These are phyloP conservation scores for Aegle marmelos DNA, from an alignment of 345 rosid species.

Conservation along the genomic window DNA sequence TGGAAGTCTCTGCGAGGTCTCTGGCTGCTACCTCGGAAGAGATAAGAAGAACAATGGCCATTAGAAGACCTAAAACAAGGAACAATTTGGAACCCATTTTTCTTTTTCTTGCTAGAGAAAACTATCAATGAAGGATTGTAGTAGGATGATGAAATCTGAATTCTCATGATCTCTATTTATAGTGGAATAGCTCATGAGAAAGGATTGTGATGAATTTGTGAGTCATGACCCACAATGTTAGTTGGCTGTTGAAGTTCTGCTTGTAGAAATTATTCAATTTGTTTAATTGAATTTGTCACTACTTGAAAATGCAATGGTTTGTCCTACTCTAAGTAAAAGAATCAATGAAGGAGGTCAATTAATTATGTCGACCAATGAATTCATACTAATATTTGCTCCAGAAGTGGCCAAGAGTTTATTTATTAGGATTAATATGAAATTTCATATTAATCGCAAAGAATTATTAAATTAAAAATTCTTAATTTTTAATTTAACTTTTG, in stretches of 20 bases:
- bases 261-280: background rate
- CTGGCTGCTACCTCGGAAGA: slow-evolving; percentile 26
- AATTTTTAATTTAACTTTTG: no score
- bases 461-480: no score
- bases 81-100: slow-evolving; percentile 15
- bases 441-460: no score
- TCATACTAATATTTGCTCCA: background rate
- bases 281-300: background rate
- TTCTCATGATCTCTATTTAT: background rate
- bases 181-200: background rate
- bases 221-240: background rate
- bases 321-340: background rate
- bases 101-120: background rate
- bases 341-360: background rate
- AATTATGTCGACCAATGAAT: background rate
- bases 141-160: background rate
- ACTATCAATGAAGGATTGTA: background rate
- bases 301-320: background rate
- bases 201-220: background rate
- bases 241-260: background rate
- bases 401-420: background rate
- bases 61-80: slow-evolving; percentile 13
- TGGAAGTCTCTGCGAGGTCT: slow-evolving; percentile 21
- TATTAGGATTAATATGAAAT: no score
- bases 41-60: slow-evolving; percentile 23